phyloP scores from a whole-genome alignment of 345 rosid genomes.

The Corymbia maculata region DNA sequence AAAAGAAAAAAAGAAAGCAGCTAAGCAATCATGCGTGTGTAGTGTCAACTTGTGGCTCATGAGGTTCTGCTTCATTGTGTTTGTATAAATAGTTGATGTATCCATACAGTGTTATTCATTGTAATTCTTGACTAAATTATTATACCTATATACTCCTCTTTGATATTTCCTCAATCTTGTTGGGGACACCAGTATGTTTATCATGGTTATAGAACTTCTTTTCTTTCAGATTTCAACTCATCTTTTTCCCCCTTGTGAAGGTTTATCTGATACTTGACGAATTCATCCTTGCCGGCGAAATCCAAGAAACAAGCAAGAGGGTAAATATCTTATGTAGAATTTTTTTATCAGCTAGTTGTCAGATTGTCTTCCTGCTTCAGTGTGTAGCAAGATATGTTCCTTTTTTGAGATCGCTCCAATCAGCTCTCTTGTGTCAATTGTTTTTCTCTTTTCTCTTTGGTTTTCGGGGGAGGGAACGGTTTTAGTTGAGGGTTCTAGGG shows the following conservation, averaged over 20 bases:
- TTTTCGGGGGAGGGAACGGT: not conserved
- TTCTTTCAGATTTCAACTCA: not conserved
- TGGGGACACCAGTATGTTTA: not conserved
- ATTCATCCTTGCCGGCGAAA: conserved; percentile 99
- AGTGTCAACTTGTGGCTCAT: not conserved
- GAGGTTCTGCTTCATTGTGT: not conserved
- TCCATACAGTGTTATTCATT: not conserved
- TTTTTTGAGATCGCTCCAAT: not conserved
- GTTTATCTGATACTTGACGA: conserved; percentile 97
- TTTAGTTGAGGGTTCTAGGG: not conserved
- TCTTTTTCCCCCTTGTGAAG: conserved; percentile 10
- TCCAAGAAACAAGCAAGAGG: conserved; percentile 99
- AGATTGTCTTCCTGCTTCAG: not conserved
- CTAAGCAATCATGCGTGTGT: not conserved
- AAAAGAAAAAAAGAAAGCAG: no score
- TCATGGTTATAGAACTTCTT: not conserved
- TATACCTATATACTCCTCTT: not conserved
- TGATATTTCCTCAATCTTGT: not conserved
- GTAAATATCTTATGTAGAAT: conserved; percentile 13
- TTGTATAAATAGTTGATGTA: not conserved
- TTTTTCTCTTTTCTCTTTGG: not conserved
- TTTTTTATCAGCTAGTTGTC: not conserved
- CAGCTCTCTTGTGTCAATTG: not conserved
- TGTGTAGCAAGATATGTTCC: not conserved
- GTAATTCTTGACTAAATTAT: not conserved